Conservation (phyloP, 768 basidiomycete genomes). For the Lactarius tabidus region DNA sequence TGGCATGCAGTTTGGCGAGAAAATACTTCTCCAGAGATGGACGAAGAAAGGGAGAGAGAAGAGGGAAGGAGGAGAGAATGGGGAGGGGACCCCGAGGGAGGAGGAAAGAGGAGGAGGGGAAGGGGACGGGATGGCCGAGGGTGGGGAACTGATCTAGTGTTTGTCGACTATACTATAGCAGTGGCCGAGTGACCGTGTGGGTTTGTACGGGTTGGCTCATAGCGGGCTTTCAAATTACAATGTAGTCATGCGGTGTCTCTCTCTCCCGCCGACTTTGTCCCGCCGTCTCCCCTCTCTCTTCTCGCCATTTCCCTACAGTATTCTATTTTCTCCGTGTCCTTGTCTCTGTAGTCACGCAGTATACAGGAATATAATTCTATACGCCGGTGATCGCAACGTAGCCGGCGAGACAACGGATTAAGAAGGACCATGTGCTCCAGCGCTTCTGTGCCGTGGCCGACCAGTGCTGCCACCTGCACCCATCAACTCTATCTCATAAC, state of each 20-base stretch:
- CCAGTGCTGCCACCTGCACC: too few species aligned
- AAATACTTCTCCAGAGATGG: constrained; percentile 9
- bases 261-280: neutral
- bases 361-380: neutral
- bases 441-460: constrained; percentile 23
- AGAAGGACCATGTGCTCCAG: constrained; percentile 25
- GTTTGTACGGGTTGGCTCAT: constrained; percentile 37
- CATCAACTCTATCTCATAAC: neutral
- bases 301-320: neutral
- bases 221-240: constrained; percentile 22
- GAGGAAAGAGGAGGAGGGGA: constrained; percentile 29
- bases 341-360: neutral
- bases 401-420: neutral
- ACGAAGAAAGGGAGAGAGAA: neutral
- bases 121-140: neutral
- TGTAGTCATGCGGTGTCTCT: constrained; percentile 21
- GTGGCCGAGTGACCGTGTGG: constrained; percentile 25
- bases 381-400: neutral
- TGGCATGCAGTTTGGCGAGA: constrained; percentile 25
- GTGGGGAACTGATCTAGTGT: constrained; percentile 11
- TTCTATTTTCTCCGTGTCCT: too few species aligned
- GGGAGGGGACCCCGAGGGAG: constrained; percentile 13
- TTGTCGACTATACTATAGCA: constrained; percentile 4
- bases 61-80: neutral
- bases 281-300: neutral